A percentile compares a stretch with the other conserved stretches of the same genome.
Evolutionary conservation across 164 flowering plant genomes (phyloP).

Genomic region (Vitis labrusca): DNA sequence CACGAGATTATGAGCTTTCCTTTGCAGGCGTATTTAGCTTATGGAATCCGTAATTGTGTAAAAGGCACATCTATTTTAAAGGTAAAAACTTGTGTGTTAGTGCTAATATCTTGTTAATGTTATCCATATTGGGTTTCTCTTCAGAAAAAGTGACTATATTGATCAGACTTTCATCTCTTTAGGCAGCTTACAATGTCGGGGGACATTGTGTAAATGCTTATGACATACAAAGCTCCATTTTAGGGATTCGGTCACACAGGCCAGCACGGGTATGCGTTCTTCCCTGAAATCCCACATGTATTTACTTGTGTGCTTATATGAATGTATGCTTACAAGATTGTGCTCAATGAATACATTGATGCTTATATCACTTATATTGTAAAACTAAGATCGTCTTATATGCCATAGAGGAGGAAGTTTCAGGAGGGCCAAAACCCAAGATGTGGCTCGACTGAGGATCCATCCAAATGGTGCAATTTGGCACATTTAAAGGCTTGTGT

Average conservation of each 20-base stretch:
- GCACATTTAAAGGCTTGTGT: too few species aligned
- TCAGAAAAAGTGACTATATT: background rate
- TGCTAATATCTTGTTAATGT: background rate
- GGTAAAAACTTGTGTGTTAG: constrained; percentile 25
- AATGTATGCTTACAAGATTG: background rate
- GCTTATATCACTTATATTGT: too few species aligned
- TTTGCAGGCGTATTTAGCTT: constrained; percentile 67
- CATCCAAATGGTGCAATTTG: too few species aligned
- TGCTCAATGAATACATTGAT: too few species aligned
- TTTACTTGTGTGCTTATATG: background rate
- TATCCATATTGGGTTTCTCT: background rate
- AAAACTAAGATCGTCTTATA: background rate
- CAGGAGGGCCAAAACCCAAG: too few species aligned
- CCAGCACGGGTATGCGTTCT: constrained; percentile 47
- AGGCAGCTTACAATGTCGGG: constrained; percentile 80
- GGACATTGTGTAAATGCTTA: constrained; percentile 58
- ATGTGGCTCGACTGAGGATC: too few species aligned
- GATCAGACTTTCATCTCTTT: constrained; percentile 13
- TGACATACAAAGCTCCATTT: constrained; percentile 50
- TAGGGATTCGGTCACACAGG: constrained; percentile 46
- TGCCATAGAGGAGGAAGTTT: too few species aligned
- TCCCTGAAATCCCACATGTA: background rate
- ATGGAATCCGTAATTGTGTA: constrained; percentile 39
- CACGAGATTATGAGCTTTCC: constrained; percentile 1
- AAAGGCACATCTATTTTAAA: constrained; percentile 38